Conservation (phyloP, 306 rosid genomes). For the Trifolium dubium region DNA sequence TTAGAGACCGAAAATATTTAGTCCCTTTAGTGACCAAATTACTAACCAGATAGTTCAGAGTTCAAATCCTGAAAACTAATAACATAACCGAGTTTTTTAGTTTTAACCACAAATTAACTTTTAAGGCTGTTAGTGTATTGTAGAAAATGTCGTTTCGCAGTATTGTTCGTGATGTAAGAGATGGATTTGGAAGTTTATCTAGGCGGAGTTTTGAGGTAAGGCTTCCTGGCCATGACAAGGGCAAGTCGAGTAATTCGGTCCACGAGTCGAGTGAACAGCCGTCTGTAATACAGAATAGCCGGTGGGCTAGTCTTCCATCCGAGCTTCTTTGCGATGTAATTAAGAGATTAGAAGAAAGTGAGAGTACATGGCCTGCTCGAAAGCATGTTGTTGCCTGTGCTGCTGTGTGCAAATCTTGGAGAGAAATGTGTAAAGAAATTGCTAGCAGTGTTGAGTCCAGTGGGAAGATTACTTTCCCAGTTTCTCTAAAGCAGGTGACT, state of each 20-base stretch:
- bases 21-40: too few species aligned
- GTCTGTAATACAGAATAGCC: slow-evolving; percentile 59
- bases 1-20: too few species aligned
- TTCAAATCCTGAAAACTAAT: too few species aligned
- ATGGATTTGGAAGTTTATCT: slow-evolving; percentile 84
- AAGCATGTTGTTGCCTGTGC: slow-evolving; percentile 82
- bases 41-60: too few species aligned
- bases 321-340: slow-evolving; percentile 86
- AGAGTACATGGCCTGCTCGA: slow-evolving; percentile 86
- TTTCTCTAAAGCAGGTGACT: slow-evolving; percentile 84
- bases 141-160: too few species aligned
- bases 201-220: slow-evolving; percentile 84
- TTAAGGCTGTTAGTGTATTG: too few species aligned
- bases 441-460: slow-evolving; percentile 71
- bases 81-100: too few species aligned
- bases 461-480: slow-evolving; percentile 88
- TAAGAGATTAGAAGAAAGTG: slow-evolving; percentile 81
- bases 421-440: slow-evolving; percentile 91
- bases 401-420: slow-evolving; percentile 89
- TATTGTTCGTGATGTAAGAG: slow-evolving; percentile 79
- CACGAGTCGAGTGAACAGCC: slow-evolving; percentile 63
- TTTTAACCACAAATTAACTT: too few species aligned
- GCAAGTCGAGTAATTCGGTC: slow-evolving; percentile 72
- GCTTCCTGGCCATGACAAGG: slow-evolving; percentile 66
- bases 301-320: slow-evolving; percentile 90